phyloP scores from a whole-genome alignment of 108 stramenopile genomes.

The Nitzschia sp. region DNA sequence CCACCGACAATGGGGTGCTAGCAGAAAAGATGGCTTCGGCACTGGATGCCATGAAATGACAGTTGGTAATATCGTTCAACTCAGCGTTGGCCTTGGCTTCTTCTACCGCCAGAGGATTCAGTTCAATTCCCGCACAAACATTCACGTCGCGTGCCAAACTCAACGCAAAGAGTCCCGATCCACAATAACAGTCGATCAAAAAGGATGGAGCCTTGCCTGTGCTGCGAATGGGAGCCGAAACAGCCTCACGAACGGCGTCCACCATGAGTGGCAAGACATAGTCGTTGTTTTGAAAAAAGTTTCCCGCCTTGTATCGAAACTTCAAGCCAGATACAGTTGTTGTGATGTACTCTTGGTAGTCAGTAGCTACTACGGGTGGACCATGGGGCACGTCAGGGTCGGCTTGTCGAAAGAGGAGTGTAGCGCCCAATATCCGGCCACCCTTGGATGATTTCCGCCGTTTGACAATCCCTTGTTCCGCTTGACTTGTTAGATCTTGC shows the following conservation, averaged over 20 bases:
- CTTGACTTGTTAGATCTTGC: slow-evolving; percentile 38
- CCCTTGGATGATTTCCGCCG: slow-evolving; percentile 30
- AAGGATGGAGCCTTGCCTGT: slow-evolving; percentile 34
- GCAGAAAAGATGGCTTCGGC: slow-evolving; percentile 87
- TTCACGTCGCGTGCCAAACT: slow-evolving; percentile 75
- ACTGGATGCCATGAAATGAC: slow-evolving; percentile 82
- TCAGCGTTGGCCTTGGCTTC: slow-evolving; percentile 84
- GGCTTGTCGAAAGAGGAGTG: slow-evolving; percentile 84
- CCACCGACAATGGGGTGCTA: slow-evolving; percentile 22
- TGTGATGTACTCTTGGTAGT: slow-evolving; percentile 73
- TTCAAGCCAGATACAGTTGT: slow-evolving; percentile 65
- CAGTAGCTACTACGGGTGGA: slow-evolving; percentile 66
- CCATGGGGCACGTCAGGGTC: slow-evolving; percentile 38
- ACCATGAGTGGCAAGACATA: slow-evolving; percentile 89
- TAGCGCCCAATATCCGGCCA: slow-evolving; percentile 59
- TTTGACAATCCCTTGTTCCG: slow-evolving; percentile 18
- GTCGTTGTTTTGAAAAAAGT: slow-evolving; percentile 97
- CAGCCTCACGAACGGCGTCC: slow-evolving; percentile 77
- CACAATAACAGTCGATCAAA: slow-evolving; percentile 95
- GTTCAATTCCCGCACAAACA: slow-evolving; percentile 91
- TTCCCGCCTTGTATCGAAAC: slow-evolving; percentile 90
- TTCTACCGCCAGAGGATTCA: slow-evolving; percentile 82
- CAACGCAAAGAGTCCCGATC: slow-evolving; percentile 91
- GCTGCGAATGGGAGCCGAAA: slow-evolving; percentile 21
- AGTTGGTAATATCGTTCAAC: slow-evolving; percentile 79